phyloP scores from a whole-genome alignment of 1,284 basidiomycete genomes.

The Cryptococcus amylolentus region DNA sequence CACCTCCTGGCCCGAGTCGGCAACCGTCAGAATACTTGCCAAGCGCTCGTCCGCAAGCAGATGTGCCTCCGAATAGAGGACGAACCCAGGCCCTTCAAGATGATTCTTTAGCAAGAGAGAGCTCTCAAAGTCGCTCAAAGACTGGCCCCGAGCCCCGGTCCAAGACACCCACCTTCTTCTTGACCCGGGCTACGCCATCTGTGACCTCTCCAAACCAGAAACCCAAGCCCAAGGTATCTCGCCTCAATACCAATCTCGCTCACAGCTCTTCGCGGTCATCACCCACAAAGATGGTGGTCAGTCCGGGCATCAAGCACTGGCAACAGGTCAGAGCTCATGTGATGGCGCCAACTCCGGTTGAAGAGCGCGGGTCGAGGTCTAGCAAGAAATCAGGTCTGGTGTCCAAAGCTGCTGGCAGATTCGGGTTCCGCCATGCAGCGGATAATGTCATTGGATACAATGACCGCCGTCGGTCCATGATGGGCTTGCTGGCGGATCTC shows the following conservation, averaged over 20 bases:
- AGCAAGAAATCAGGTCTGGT: slow-evolving; percentile 28
- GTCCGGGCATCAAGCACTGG: slow-evolving; percentile 43
- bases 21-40: not conserved
- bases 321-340: slow-evolving; percentile 42
- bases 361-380: slow-evolving; percentile 15
- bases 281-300: slow-evolving; percentile 27
- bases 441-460: slow-evolving; percentile 39
- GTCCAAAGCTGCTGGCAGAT: slow-evolving; percentile 36
- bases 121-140: slow-evolving; percentile 7
- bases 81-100: not conserved
- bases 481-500: slow-evolving; percentile 15
- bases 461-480: slow-evolving; percentile 22
- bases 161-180: slow-evolving; percentile 8
- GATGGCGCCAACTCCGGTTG: slow-evolving; percentile 28
- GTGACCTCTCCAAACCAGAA: slow-evolving; percentile 11
- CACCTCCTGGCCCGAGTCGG: not conserved
- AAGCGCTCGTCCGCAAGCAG: not conserved
- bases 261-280: slow-evolving; percentile 9
- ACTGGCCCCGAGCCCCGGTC: slow-evolving; percentile 6
- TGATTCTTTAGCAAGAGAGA: slow-evolving; percentile 6
- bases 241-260: slow-evolving; percentile 29
- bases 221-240: slow-evolving; percentile 24
- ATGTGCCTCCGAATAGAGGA: not conserved
- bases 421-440: slow-evolving; percentile 40
- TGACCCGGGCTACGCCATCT: slow-evolving; percentile 8